Conservation (phyloP, 768 basidiomycete species). For the Termitomyces eurrhizus region DNA sequence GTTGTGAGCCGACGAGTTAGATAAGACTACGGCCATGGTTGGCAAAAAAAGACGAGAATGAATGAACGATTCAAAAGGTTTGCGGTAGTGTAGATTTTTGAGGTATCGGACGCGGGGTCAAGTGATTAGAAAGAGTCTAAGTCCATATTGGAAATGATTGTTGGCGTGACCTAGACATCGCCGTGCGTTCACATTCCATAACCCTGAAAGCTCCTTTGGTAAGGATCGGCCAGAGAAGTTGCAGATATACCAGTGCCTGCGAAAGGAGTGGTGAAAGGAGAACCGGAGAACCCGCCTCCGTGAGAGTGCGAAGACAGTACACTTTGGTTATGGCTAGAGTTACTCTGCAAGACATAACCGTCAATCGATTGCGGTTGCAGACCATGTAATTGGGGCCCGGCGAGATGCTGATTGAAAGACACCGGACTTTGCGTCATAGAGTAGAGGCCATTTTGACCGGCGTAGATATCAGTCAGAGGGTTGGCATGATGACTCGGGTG, state of each 20-base stretch:
- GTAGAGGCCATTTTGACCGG: conserved; percentile 58
- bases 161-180: conserved; percentile 18
- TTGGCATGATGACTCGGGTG: conserved; percentile 51
- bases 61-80: conserved; percentile 40
- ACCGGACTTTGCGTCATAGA: conserved; percentile 49
- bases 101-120: conserved; percentile 27
- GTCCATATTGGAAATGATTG: conserved; percentile 21
- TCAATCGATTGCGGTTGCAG: conserved; percentile 75
- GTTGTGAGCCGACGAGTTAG: conserved; percentile 30
- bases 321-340: conserved; percentile 58
- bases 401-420: conserved; percentile 58
- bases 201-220: conserved; percentile 58
- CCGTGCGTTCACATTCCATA: conserved; percentile 68
- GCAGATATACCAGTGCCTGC: conserved; percentile 51
- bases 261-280: conserved; percentile 49
- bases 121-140: conserved; percentile 38
- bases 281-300: conserved; percentile 53
- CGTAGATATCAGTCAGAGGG: conserved; percentile 64
- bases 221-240: conserved; percentile 63
- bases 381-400: conserved; percentile 46
- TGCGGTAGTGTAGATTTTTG: conserved; percentile 38
- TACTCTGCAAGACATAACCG: conserved; percentile 76
- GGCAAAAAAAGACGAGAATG: conserved; percentile 31
- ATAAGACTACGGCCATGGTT: conserved; percentile 16
- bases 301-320: conserved; percentile 54